Evolutionary conservation across 2,329 filamentous ascomycete species (phyloP).

Genomic region (Tympanopsis confertula): DNA sequence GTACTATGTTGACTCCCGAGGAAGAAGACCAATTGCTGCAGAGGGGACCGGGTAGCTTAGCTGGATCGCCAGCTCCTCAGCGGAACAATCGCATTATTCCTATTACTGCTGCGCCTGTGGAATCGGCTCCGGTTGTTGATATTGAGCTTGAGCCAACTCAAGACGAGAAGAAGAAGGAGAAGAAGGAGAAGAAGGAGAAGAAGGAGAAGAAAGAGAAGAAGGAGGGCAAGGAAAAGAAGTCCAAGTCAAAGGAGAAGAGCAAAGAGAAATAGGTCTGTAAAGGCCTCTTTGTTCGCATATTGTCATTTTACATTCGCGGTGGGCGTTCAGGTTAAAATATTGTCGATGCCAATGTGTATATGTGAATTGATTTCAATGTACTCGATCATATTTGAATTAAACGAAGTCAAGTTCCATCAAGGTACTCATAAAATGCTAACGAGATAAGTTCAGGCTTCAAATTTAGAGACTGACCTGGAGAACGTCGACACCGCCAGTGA

Average conservation of each 20-base stretch:
- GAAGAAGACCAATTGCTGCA: neutral
- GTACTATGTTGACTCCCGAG: neutral
- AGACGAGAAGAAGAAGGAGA: neutral
- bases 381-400: too few relatives aligned
- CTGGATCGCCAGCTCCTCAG: neutral
- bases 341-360: too few relatives aligned
- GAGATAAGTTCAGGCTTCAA: too few relatives aligned
- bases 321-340: too few relatives aligned
- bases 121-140: neutral
- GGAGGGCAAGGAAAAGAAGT: neutral
- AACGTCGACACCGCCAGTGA: slow-evolving; percentile 40
- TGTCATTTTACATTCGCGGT: neutral
- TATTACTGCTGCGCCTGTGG: neutral
- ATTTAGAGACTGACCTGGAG: too few relatives aligned
- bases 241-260: neutral
- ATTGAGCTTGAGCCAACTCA: neutral
- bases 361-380: too few relatives aligned
- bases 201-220: neutral
- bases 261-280: neutral
- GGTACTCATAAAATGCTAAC: too few relatives aligned
- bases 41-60: neutral
- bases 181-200: neutral
- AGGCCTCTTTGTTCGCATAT: neutral
- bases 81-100: too few relatives aligned
- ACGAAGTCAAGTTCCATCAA: too few relatives aligned